Percentiles rank a stretch among this genome's conserved stretches.
phyloP scores from a whole-genome alignment of 192 early-diverging fungal species.

The Kickxella alabastrina region DNA sequence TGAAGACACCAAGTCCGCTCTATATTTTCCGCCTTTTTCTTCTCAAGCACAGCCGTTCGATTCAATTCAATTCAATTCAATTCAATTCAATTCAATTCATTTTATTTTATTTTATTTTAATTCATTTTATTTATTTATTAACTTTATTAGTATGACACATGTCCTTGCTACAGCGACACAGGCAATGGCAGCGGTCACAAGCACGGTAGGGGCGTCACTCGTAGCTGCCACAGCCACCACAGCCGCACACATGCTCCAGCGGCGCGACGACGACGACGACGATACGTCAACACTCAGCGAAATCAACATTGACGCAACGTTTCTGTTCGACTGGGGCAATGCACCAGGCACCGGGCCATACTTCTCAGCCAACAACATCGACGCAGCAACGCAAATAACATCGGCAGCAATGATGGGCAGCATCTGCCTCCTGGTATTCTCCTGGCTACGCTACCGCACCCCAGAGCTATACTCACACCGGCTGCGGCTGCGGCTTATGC shows the following conservation, averaged over 20 bases:
- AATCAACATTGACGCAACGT: conserved; percentile 32
- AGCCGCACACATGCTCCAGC: not conserved
- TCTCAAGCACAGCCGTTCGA: too few species aligned
- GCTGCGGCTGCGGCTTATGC: conserved; percentile 46
- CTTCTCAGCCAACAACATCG: conserved; percentile 44
- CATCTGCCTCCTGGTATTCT: conserved; percentile 34
- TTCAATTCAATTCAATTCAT: too few species aligned
- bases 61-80: too few species aligned
- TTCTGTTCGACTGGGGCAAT: conserved; percentile 47
- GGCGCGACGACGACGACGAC: conserved; percentile 2
- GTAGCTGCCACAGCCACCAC: not conserved
- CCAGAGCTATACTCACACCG: conserved; percentile 53
- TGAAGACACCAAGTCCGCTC: too few species aligned
- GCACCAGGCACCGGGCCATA: conserved; percentile 47
- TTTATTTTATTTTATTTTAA: too few species aligned
- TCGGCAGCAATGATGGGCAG: conserved; percentile 45
- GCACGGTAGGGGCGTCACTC: not conserved
- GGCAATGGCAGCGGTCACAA: not conserved
- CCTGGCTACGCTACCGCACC: conserved; percentile 40
- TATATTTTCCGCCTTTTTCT: too few species aligned
- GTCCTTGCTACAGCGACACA: not conserved
- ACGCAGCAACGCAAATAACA: conserved; percentile 47
- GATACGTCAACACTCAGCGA: conserved; percentile 9
- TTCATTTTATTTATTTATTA: too few species aligned
- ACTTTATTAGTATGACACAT: not conserved